Percentiles rank a stretch among this genome's conserved stretches.
Conservation (phyloP, 345 rosid species). For the Hibiscus mutabilis region DNA sequence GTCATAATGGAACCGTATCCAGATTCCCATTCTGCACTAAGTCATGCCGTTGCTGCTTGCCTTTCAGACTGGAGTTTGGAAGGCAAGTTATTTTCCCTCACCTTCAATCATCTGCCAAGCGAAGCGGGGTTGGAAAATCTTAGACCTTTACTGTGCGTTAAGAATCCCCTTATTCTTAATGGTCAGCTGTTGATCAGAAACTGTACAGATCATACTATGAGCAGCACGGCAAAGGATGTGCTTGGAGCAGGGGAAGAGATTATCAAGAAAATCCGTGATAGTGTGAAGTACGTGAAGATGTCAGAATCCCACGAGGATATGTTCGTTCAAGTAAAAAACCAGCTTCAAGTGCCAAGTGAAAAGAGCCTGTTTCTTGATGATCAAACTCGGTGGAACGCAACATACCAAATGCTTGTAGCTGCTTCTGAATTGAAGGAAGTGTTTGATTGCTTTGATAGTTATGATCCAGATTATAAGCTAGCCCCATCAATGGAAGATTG, state of each 20-base stretch:
- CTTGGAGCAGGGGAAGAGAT: conserved; percentile 44
- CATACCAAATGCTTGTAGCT: conserved; percentile 75
- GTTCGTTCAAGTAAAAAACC: conserved; percentile 79
- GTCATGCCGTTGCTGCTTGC: conserved; percentile 79
- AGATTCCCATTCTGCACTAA: conserved; percentile 56
- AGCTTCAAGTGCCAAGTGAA: conserved; percentile 81
- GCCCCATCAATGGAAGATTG: conserved; percentile 71
- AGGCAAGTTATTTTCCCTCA: conserved; percentile 66
- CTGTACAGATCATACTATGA: conserved; percentile 53
- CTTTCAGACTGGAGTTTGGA: conserved; percentile 84
- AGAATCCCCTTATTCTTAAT: conserved; percentile 65
- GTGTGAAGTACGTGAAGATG: conserved; percentile 84
- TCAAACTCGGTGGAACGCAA: conserved; percentile 71
- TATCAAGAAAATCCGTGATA: conserved; percentile 62
- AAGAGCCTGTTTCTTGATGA: conserved; percentile 64
- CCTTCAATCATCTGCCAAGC: conserved; percentile 46
- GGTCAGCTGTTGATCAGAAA: conserved; percentile 72
- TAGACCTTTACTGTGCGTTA: conserved; percentile 53
- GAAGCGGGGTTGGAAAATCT: conserved; percentile 58
- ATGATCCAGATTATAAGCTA: conserved; percentile 72
- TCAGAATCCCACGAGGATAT: conserved; percentile 82
- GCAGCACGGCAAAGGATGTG: conserved; percentile 56
- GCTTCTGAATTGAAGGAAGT: conserved; percentile 84
- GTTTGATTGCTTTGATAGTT: conserved; percentile 77
- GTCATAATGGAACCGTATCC: conserved; percentile 84